Evolutionary conservation across 2,329 filamentous ascomycete genomes (phyloP).

Genomic region (Colletotrichum brevisporum): DNA sequence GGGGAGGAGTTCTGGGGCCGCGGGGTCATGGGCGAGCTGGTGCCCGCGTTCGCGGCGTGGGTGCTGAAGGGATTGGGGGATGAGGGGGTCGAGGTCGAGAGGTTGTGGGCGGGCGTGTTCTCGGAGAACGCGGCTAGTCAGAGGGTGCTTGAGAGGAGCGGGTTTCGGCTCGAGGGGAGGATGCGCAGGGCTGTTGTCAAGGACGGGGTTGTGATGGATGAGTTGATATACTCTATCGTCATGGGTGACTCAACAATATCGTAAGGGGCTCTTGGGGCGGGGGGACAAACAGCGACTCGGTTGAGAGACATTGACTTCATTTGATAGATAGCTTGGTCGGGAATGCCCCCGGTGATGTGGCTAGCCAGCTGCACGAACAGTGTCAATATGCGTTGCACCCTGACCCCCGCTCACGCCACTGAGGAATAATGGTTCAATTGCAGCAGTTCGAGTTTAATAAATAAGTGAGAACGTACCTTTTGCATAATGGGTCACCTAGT

Average conservation of each 20-base stretch:
- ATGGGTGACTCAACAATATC: conserved; percentile 47
- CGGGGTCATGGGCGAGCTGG: conserved; percentile 59
- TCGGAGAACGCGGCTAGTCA: conserved; percentile 57
- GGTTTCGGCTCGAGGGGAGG: conserved; percentile 60
- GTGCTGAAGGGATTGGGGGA: conserved; percentile 53
- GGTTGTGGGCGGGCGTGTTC: conserved; percentile 58
- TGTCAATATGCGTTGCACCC: no score
- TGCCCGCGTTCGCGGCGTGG: conserved; percentile 58
- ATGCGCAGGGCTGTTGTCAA: conserved; percentile 59
- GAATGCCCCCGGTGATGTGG: no score
- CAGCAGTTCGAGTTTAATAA: no score
- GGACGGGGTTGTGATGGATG: conserved; percentile 55
- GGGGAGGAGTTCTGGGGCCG: conserved; percentile 59
- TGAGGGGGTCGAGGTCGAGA: conserved; percentile 50
- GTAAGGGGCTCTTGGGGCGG: no score
- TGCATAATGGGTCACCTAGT: no score
- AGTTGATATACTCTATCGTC: conserved; percentile 55
- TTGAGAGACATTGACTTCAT: no score
- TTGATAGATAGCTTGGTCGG: no score
- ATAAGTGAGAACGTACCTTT: no score
- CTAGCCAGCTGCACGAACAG: no score
- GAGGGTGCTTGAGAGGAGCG: conserved; percentile 57
- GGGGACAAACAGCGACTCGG: no score
- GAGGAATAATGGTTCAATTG: no score
- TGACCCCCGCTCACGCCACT: no score